Conservation (phyloP, 805 yeast species). For the Metschnikowia koreensis region DNA sequence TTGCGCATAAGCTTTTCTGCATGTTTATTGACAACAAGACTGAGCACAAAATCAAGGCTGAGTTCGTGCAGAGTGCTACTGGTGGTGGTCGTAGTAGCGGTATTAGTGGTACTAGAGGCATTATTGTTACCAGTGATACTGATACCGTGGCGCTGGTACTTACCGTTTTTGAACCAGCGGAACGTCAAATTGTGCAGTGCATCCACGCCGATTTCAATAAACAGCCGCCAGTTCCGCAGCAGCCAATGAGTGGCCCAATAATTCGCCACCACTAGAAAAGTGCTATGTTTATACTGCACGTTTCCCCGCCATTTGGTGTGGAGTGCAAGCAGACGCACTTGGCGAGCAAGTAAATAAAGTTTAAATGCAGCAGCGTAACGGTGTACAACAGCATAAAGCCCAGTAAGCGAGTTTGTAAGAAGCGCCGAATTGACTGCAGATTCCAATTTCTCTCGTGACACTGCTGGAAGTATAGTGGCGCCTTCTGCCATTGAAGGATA, state of each 20-base stretch:
- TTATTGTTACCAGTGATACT: background rate
- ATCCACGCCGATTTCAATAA: constrained; percentile 62
- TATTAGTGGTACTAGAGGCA: background rate
- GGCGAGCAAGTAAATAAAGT: constrained; percentile 57
- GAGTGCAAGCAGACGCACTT: constrained; percentile 45
- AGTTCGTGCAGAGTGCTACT: constrained; percentile 29
- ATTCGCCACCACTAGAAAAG: constrained; percentile 51
- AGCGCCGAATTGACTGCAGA: constrained; percentile 53
- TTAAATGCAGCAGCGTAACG: constrained; percentile 63
- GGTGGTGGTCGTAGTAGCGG: background rate
- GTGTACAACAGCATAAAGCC: constrained; percentile 56
- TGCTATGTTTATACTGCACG: constrained; percentile 56
- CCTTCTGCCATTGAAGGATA: constrained; percentile 23
- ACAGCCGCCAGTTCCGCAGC: constrained; percentile 47
- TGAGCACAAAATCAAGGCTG: constrained; percentile 35
- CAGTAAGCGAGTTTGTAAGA: constrained; percentile 43
- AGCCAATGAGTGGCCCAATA: constrained; percentile 59
- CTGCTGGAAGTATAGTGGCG: constrained; percentile 31
- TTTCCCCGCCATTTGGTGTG: constrained; percentile 58
- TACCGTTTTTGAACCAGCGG: constrained; percentile 64
- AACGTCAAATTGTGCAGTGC: constrained; percentile 46
- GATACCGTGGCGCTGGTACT: constrained; percentile 26
- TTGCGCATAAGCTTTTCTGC: constrained; percentile 32
- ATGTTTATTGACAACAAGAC: constrained; percentile 38
- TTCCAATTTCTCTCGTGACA: constrained; percentile 47